Evolutionary conservation across 805 yeast genomes (phyloP).

Genomic region (Ogataea salicorniae): DNA sequence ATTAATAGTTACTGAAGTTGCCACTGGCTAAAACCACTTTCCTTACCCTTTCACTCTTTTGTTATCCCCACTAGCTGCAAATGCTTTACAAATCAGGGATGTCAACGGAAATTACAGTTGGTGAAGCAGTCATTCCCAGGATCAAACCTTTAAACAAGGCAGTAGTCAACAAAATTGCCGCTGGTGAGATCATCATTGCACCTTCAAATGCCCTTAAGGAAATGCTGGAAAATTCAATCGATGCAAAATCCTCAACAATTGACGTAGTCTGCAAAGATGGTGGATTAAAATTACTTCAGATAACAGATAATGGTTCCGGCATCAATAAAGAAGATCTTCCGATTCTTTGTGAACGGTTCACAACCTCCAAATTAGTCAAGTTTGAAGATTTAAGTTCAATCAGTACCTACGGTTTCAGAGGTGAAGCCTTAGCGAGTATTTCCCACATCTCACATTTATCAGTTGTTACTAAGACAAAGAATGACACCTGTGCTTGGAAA

Average conservation of each 20-base stretch:
- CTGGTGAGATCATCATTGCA: slow-evolving; percentile 92
- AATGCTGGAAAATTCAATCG: slow-evolving; percentile 85
- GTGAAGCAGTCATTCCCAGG: slow-evolving; percentile 4
- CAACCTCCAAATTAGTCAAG: slow-evolving; percentile 74
- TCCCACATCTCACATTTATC: slow-evolving; percentile 83
- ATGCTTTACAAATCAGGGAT: not conserved
- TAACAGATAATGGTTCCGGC: slow-evolving; percentile 87
- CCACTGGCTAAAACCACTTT: too few species aligned
- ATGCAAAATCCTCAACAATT: slow-evolving; percentile 69
- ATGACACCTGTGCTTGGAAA: slow-evolving; percentile 64
- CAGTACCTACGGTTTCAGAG: slow-evolving; percentile 88
- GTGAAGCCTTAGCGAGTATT: slow-evolving; percentile 93
- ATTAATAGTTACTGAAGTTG: too few species aligned
- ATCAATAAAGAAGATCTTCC: slow-evolving; percentile 67
- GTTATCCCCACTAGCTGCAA: not conserved
- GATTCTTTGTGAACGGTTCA: slow-evolving; percentile 83
- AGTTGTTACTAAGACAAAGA: slow-evolving; percentile 66
- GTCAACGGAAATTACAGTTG: not conserved
- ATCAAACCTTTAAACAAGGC: slow-evolving; percentile 46
- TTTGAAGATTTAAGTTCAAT: slow-evolving; percentile 74
- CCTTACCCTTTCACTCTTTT: not conserved
- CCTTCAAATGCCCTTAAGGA: slow-evolving; percentile 95
- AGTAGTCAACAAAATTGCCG: slow-evolving; percentile 90
- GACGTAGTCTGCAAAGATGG: slow-evolving; percentile 88
- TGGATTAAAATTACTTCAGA: slow-evolving; percentile 79